Conservation (phyloP, 2,329 filamentous ascomycete species). For the Beauveria sp. region DNA sequence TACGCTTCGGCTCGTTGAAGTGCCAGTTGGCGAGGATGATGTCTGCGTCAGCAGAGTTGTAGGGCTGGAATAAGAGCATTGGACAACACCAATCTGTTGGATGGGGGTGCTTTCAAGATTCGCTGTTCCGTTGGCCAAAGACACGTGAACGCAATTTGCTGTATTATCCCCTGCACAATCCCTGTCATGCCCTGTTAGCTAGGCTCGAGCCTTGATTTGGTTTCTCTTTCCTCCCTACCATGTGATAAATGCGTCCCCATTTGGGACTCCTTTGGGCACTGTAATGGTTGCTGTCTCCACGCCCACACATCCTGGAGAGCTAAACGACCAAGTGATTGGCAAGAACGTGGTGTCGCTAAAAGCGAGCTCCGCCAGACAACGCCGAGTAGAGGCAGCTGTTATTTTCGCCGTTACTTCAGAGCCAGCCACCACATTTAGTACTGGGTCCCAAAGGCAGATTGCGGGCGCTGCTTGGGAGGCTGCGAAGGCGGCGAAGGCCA, state of each 20-base stretch:
- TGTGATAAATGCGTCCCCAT: slow-evolving; percentile 6
- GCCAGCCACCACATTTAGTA: neutral
- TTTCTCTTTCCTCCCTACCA: neutral
- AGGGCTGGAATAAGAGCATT: neutral
- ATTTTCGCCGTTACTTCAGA: neutral
- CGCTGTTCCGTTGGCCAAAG: neutral
- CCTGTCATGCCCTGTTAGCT: neutral
- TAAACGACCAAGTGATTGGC: slow-evolving; percentile 2
- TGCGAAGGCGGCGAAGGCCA: neutral
- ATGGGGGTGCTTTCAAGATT: neutral
- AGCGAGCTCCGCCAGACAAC: neutral
- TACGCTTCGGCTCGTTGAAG: neutral
- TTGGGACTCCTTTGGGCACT: slow-evolving; percentile 4
- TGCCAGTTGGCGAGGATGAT: neutral
- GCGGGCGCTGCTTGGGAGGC: neutral
- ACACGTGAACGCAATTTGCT: neutral
- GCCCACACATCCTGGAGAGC: neutral
- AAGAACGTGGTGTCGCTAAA: slow-evolving; percentile 1
- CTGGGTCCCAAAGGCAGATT: neutral
- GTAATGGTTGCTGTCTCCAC: neutral
- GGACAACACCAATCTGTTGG: neutral
- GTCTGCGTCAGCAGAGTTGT: neutral
- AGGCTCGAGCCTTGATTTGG: neutral
- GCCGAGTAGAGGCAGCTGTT: neutral
- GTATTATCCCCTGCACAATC: neutral